Percentiles rank a stretch among this genome's conserved stretches.
These are phyloP conservation scores for Aureobasidium sp. DNA, from an alignment of 2,329 filamentous ascomycete species.

Conservation along the genomic window DNA sequence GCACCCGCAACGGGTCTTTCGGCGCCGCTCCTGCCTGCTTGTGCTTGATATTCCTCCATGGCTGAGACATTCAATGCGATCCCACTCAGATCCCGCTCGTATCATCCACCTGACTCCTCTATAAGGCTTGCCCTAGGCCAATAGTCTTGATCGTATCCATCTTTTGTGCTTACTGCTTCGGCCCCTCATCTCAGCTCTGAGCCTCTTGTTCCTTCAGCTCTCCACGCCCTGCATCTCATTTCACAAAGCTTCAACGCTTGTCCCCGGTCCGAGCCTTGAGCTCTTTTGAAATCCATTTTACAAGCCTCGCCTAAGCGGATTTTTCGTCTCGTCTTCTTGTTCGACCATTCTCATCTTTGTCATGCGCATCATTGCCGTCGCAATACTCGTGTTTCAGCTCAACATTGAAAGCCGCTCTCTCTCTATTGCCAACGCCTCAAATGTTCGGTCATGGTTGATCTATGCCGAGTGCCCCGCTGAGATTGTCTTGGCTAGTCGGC, in stretches of 20 bases:
- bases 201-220: background rate
- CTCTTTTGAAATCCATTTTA: background rate
- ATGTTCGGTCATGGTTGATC: background rate
- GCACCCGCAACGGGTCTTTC: background rate
- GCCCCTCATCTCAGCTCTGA: background rate
- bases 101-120: background rate
- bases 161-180: background rate
- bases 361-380: background rate
- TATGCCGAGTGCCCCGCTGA: background rate
- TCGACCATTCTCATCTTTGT: background rate
- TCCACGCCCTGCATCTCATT: constrained; percentile 2
- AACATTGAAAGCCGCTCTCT: background rate
- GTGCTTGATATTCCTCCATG: background rate
- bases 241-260: constrained; percentile 10
- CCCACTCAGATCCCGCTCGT: background rate
- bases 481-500: background rate
- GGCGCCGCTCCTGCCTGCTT: background rate
- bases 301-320: background rate
- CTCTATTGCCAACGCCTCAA: background rate
- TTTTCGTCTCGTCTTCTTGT: background rate
- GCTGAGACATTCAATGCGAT: constrained; percentile 8
- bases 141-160: background rate
- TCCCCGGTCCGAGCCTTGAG: constrained; percentile 11
- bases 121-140: background rate
- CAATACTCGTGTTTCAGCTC: background rate